A percentile compares a stretch with the other conserved stretches of the same genome.
Conservation (phyloP, 225 moss, liverwort and hornwort genomes). For the Marchantia paleacea region DNA sequence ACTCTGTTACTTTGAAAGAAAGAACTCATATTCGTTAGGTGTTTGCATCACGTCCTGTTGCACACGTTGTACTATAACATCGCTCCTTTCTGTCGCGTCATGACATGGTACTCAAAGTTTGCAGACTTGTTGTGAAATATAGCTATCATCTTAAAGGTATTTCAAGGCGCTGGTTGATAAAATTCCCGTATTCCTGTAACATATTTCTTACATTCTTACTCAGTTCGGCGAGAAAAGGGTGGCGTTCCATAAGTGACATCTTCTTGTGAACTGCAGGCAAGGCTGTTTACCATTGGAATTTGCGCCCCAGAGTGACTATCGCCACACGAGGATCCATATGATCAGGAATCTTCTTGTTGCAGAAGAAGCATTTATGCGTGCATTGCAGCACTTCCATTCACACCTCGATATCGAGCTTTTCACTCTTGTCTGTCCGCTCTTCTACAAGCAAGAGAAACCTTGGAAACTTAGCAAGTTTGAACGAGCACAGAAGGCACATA, state of each 20-base stretch:
- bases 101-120: no score
- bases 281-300: slow-evolving; percentile 49
- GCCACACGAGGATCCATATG: slow-evolving; percentile 32
- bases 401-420: slow-evolving; percentile 47
- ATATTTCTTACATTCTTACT: background rate
- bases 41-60: no score
- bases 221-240: background rate
- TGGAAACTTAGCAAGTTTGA: slow-evolving; percentile 41
- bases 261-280: slow-evolving; percentile 35
- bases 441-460: slow-evolving; percentile 46
- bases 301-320: slow-evolving; percentile 31
- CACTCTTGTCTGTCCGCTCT: slow-evolving; percentile 39
- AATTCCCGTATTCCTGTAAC: no score
- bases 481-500: slow-evolving; percentile 21
- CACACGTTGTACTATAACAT: no score
- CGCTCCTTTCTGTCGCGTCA: no score
- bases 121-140: no score
- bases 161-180: no score
- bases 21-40: no score
- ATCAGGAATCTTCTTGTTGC: slow-evolving; percentile 41
- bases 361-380: slow-evolving; percentile 48
- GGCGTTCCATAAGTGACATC: background rate
- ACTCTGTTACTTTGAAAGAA: no score
- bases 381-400: slow-evolving; percentile 49
- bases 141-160: no score